A percentile compares a stretch with the other conserved stretches of the same genome.
phyloP scores from a whole-genome alignment of 352 stramenopile species.

The Phytopythium chamaehyphon region DNA sequence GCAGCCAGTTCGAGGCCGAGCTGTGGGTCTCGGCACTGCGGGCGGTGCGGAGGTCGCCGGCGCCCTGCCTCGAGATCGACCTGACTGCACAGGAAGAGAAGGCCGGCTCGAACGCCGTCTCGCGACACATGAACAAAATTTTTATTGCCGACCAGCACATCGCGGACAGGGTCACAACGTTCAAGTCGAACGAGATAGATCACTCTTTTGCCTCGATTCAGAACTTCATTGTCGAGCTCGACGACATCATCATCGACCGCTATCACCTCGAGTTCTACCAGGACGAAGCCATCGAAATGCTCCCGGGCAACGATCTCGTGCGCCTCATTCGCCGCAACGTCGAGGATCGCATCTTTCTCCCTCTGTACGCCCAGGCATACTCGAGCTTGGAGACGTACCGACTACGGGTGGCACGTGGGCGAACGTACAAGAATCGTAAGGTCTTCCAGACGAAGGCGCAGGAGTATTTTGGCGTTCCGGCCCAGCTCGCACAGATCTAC shows the following conservation, averaged over 20 bases:
- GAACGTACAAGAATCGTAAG: slow-evolving; percentile 51
- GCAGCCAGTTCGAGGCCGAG: slow-evolving; percentile 74
- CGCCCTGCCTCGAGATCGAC: slow-evolving; percentile 60
- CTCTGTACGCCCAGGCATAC: slow-evolving; percentile 50
- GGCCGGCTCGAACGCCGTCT: slow-evolving; percentile 39
- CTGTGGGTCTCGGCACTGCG: slow-evolving; percentile 72
- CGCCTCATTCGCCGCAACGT: slow-evolving; percentile 69
- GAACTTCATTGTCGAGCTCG: slow-evolving; percentile 56
- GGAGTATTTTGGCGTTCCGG: slow-evolving; percentile 59
- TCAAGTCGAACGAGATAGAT: slow-evolving; percentile 42
- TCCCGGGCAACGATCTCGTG: slow-evolving; percentile 73
- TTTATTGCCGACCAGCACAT: slow-evolving; percentile 66
- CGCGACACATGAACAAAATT: slow-evolving; percentile 75
- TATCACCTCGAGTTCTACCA: slow-evolving; percentile 62
- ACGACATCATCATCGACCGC: slow-evolving; percentile 66
- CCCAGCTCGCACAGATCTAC: slow-evolving; percentile 51
- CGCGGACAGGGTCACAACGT: slow-evolving; percentile 39
- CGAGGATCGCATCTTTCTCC: slow-evolving; percentile 79
- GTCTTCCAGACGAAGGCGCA: slow-evolving; percentile 49
- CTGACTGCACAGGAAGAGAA: slow-evolving; percentile 61
- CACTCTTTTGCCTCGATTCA: slow-evolving; percentile 51
- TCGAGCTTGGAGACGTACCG: slow-evolving; percentile 41
- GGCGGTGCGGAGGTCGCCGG: slow-evolving; percentile 31
- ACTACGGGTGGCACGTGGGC: slow-evolving; percentile 27
- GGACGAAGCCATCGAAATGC: slow-evolving; percentile 51